Conservation (phyloP, 192 early-diverging fungal species). For the Entomortierella lignicola region DNA sequence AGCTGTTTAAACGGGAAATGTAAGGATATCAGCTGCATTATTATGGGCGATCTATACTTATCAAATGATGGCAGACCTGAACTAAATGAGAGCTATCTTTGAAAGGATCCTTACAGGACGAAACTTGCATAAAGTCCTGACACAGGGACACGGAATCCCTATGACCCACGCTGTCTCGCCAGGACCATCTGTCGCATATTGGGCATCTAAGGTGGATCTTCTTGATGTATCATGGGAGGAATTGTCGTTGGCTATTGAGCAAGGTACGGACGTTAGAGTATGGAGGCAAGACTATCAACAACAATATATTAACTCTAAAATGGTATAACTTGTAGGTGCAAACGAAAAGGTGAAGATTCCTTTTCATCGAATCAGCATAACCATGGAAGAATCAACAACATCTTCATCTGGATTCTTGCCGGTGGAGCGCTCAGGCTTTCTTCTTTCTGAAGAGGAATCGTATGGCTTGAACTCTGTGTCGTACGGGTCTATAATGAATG, state of each 20-base stretch:
- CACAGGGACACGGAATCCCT: constrained; percentile 50
- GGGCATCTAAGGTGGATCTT: constrained; percentile 41
- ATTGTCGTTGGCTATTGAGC: constrained; percentile 35
- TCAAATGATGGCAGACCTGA: no score
- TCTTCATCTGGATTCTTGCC: constrained; percentile 31
- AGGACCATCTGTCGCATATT: constrained; percentile 52
- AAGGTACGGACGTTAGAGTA: constrained; percentile 22
- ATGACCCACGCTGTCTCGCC: constrained; percentile 43
- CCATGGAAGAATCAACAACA: constrained; percentile 39
- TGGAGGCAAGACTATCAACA: no score
- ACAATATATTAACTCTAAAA: no score
- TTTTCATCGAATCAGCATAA: constrained; percentile 42
- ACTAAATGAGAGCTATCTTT: no score
- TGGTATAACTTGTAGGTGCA: constrained; percentile 33
- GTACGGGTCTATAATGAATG: constrained; percentile 49
- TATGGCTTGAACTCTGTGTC: constrained; percentile 19
- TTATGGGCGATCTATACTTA: no score
- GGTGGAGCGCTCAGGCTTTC: constrained; percentile 16
- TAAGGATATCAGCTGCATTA: no score
- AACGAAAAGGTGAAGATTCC: constrained; percentile 47
- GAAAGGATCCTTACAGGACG: constrained; percentile 20
- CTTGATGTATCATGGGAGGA: constrained; percentile 43
- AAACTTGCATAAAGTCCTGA: constrained; percentile 31
- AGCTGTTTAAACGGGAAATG: constrained; percentile 50
- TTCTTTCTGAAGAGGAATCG: constrained; percentile 32